Conservation (phyloP, 2,329 filamentous ascomycete species). For the Cordyceps tenuipes region DNA sequence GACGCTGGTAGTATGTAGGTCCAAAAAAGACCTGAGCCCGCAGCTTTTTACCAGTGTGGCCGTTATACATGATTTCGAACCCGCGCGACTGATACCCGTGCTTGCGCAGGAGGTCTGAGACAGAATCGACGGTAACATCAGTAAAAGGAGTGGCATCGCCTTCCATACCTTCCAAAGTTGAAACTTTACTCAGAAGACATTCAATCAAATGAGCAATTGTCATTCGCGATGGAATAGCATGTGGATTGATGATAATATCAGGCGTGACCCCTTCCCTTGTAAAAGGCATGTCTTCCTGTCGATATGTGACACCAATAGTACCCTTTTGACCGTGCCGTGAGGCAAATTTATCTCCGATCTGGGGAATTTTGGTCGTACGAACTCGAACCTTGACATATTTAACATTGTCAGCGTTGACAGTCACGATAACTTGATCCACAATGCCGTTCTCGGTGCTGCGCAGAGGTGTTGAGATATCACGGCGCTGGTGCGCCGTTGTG, state of each 20-base stretch:
- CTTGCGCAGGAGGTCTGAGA: conserved; percentile 76
- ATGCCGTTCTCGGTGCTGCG: conserved; percentile 96
- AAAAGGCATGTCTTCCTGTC: conserved; percentile 98
- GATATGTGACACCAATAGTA: conserved; percentile 96
- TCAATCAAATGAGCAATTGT: conserved; percentile 99
- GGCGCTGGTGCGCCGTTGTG: conserved; percentile 81
- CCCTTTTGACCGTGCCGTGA: conserved; percentile 99
- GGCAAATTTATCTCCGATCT: conserved; percentile 98
- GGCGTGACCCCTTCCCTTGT: conserved; percentile 84
- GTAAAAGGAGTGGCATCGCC: conserved; percentile 98
- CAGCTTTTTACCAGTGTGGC: conserved; percentile 90
- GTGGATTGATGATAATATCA: conserved; percentile 97
- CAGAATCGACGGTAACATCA: conserved; percentile 89
- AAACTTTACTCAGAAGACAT: conserved; percentile 94
- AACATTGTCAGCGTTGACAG: conserved; percentile 88
- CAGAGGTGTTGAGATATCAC: conserved; percentile 90
- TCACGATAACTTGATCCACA: conserved; percentile 85
- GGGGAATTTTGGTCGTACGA: conserved; percentile 92
- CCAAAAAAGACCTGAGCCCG: conserved; percentile 93
- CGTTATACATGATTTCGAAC: conserved; percentile 98
- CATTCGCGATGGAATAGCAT: conserved; percentile 99
- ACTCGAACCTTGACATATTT: conserved; percentile 97
- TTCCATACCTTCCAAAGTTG: conserved; percentile 85
- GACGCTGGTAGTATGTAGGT: conserved; percentile 96
- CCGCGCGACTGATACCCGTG: conserved; percentile 95